Base-by-base conservation (phyloP, 352 stramenopile genomes). In the Pythium apleroticum region DNA sequence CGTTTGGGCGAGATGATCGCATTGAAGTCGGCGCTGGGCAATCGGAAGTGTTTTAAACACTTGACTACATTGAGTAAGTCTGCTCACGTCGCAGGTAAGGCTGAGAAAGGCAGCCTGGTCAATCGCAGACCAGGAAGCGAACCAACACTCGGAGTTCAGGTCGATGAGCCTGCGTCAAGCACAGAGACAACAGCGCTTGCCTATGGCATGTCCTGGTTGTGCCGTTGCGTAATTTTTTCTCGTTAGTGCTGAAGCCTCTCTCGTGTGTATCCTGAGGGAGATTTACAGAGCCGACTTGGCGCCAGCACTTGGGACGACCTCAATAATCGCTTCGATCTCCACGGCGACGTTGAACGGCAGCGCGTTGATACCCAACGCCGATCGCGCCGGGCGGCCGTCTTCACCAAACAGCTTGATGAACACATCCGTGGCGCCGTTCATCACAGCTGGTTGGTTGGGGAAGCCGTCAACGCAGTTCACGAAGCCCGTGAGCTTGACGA, bases 261-360 rank as follows among this genome's bases (percentile, higher is more conserved):
- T 10, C 12, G 30, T 39, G 1, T 8, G 0, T 7, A 19, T 30
- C 12, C 27, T n/a, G 33, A 33, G 12, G 4, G 14, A 1, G 17
- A 0, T 20, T 33, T 63, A 69, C 8, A 69, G 28, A 19, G 62
- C 53, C 43, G 62, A 69, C 62, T 69, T 69, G 45, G 73, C 77
- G 11, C 60, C 66, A 15, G 70, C 63, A 3, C 30, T 59, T n/a
- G 70, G 57, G 1, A 96, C 81, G 31, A 98, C 71, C 69, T 98
- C 90, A 12, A 98, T 78, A 60, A 99, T 96, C 41, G 90, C 88
- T 80, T 99, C 96, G 31, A 99, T 90, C 77, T 99, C 96, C 3
- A 98, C 94, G 37, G 90, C 83, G 33, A 98, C 87, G 68, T 97
- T 95, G 14, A 99, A 59, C 6, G 96, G 95, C 24, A 99, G 71